Conservation (phyloP, 2,329 filamentous ascomycete genomes). For the Ceratocystis eucalypticola region DNA sequence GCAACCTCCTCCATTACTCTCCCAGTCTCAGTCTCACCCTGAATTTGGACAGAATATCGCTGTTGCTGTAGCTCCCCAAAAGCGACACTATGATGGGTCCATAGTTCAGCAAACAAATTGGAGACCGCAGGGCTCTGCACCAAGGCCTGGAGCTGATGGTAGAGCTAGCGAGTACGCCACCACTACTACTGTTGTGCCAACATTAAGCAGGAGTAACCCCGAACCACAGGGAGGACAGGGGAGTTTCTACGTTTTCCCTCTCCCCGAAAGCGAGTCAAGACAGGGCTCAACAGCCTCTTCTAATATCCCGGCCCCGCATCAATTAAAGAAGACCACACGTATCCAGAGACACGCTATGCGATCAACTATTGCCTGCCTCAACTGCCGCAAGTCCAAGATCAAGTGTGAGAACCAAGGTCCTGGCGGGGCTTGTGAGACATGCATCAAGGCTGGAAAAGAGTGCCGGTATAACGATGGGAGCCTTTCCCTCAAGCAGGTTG, state of each 20-base stretch:
- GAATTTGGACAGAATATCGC: not conserved
- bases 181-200: not conserved
- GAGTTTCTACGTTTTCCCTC: not conserved
- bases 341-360: conserved; percentile 47
- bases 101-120: not conserved
- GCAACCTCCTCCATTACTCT: too few relatives aligned
- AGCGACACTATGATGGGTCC: conserved; percentile 1
- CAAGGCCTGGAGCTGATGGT: not conserved
- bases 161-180: not conserved
- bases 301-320: not conserved
- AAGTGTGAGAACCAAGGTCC: conserved; percentile 73
- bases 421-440: conserved; percentile 58
- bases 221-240: too few relatives aligned
- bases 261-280: not conserved
- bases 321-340: conserved; percentile 29
- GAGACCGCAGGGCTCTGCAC: not conserved
- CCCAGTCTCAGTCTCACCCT: not conserved
- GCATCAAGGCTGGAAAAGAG: conserved; percentile 55
- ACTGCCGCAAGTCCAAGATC: conserved; percentile 69
- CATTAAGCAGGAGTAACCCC: not conserved
- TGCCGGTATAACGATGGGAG: conserved; percentile 52
- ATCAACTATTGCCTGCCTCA: conserved; percentile 65
- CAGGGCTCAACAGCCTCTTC: not conserved
- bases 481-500: not conserved
- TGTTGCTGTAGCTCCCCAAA: conserved; percentile 2